Evolutionary conservation across 805 yeast genomes (phyloP).

Genomic region (Zygoascus biomembranicola): DNA sequence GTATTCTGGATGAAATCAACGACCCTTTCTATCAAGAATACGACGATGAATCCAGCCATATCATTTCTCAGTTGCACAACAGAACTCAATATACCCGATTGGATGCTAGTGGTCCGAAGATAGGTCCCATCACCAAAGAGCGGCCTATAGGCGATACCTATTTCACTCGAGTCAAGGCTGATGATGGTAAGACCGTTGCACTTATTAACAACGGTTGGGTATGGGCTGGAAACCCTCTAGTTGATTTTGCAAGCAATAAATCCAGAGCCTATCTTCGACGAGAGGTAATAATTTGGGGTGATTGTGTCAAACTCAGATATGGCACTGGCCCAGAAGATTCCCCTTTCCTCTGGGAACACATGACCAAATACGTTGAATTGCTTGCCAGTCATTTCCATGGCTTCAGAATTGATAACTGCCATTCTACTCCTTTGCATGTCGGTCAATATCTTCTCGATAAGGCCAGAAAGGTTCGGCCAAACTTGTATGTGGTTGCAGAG

Average conservation of each 20-base stretch:
- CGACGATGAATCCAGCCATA: constrained; percentile 62
- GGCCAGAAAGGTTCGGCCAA: constrained; percentile 78
- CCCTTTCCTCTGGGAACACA: constrained; percentile 81
- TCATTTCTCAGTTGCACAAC: constrained; percentile 61
- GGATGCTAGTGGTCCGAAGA: constrained; percentile 72
- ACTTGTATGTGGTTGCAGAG: constrained; percentile 89
- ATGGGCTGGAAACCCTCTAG: constrained; percentile 92
- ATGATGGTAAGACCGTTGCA: constrained; percentile 44
- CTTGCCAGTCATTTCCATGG: constrained; percentile 77
- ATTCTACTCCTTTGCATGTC: constrained; percentile 92
- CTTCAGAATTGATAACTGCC: constrained; percentile 90
- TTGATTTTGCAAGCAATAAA: constrained; percentile 79
- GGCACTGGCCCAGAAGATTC: constrained; percentile 74
- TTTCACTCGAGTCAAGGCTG: constrained; percentile 61
- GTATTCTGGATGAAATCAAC: constrained; percentile 70
- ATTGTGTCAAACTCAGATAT: constrained; percentile 87
- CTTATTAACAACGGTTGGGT: constrained; percentile 98
- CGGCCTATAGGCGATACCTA: constrained; percentile 77
- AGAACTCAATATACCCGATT: constrained; percentile 70
- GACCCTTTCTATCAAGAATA: constrained; percentile 60
- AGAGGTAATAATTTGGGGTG: constrained; percentile 96
- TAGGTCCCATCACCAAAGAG: constrained; percentile 49
- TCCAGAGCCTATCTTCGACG: constrained; percentile 80
- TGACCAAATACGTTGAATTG: constrained; percentile 64
- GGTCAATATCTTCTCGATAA: constrained; percentile 82